Percentiles rank a stretch among this genome's conserved stretches.
phyloP scores from a whole-genome alignment of 2,329 filamentous ascomycete species.

The Camptophora hylomeconis region DNA sequence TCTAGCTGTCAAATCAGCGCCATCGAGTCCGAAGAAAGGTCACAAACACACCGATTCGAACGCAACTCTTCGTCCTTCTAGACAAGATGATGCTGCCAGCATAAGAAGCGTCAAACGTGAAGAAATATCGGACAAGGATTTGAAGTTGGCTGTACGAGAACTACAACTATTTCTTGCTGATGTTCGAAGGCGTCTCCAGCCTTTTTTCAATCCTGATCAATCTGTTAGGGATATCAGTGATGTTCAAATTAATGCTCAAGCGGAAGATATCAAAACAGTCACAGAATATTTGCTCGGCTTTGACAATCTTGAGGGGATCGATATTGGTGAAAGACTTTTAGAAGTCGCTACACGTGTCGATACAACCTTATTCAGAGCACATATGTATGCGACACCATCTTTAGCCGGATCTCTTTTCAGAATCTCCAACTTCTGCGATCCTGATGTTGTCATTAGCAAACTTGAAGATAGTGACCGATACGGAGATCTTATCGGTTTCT shows the following conservation, averaged over 20 bases:
- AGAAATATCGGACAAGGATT: constrained; percentile 55
- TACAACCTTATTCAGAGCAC: constrained; percentile 83
- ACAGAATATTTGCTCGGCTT: constrained; percentile 35
- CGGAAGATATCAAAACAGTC: constrained; percentile 29
- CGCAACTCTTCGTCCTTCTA: constrained; percentile 5
- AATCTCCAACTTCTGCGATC: constrained; percentile 93
- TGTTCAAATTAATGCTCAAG: constrained; percentile 19
- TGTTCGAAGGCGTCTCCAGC: constrained; percentile 54
- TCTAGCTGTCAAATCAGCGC: constrained; percentile 34
- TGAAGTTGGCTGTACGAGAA: constrained; percentile 68
- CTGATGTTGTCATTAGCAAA: constrained; percentile 85
- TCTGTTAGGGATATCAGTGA: constrained; percentile 26
- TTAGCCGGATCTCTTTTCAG: constrained; percentile 84
- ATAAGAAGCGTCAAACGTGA: constrained; percentile 10
- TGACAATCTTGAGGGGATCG: constrained; percentile 37
- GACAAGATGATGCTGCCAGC: constrained; percentile 10
- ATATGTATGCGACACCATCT: constrained; percentile 82
- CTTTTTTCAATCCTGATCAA: constrained; percentile 47
- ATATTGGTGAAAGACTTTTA: constrained; percentile 59
- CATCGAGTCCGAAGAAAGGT: neutral
- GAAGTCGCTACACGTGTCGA: constrained; percentile 76
- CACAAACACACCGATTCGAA: constrained; percentile 6
- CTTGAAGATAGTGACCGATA: constrained; percentile 79
- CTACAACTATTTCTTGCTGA: constrained; percentile 81
- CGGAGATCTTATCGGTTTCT: constrained; percentile 91